These are phyloP conservation scores for Cladosporium sp. DNA, from an alignment of 2,329 filamentous ascomycete genomes.

Conservation along the genomic window DNA sequence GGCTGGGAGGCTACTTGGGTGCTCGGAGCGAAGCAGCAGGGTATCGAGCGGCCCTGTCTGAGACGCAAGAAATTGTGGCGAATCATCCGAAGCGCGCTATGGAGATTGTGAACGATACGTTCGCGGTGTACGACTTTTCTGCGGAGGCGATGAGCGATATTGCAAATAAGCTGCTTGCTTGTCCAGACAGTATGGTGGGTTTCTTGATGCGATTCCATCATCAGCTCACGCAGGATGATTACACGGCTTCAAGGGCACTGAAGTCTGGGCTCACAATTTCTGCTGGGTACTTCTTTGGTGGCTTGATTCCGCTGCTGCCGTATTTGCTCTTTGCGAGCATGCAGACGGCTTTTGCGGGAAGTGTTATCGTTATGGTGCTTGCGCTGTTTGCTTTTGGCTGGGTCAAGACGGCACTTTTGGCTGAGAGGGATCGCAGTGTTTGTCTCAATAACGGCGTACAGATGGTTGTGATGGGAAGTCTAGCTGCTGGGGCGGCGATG, in stretches of 20 bases:
- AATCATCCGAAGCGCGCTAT: slow-evolving; percentile 40
- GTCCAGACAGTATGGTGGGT: slow-evolving; percentile 41
- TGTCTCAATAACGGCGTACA: slow-evolving; percentile 62
- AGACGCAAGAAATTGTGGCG: slow-evolving; percentile 44
- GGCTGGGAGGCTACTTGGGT: slow-evolving; percentile 45
- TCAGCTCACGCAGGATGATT: slow-evolving; percentile 46
- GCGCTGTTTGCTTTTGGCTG: slow-evolving; percentile 67
- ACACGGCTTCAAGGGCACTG: slow-evolving; percentile 44
- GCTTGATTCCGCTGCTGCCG: slow-evolving; percentile 68
- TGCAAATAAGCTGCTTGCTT: not conserved
- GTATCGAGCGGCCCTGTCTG: slow-evolving; percentile 47
- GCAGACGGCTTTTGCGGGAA: slow-evolving; percentile 57
- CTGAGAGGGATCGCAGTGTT: slow-evolving; percentile 43
- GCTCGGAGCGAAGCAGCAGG: slow-evolving; percentile 54
- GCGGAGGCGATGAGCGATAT: slow-evolving; percentile 28
- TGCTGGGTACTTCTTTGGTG: slow-evolving; percentile 68
- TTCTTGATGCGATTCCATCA: slow-evolving; percentile 53
- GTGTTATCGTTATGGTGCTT: slow-evolving; percentile 60
- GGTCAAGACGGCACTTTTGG: slow-evolving; percentile 59
- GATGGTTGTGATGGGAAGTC: slow-evolving; percentile 64
- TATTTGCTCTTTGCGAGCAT: slow-evolving; percentile 59
- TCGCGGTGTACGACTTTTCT: slow-evolving; percentile 44
- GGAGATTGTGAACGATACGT: slow-evolving; percentile 43
- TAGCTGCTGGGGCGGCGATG: slow-evolving; percentile 68
- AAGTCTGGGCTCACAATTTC: slow-evolving; percentile 66